Base-by-base conservation (phyloP, 2,329 filamentous ascomycete genomes). In the Arthroderma sp. region DNA sequence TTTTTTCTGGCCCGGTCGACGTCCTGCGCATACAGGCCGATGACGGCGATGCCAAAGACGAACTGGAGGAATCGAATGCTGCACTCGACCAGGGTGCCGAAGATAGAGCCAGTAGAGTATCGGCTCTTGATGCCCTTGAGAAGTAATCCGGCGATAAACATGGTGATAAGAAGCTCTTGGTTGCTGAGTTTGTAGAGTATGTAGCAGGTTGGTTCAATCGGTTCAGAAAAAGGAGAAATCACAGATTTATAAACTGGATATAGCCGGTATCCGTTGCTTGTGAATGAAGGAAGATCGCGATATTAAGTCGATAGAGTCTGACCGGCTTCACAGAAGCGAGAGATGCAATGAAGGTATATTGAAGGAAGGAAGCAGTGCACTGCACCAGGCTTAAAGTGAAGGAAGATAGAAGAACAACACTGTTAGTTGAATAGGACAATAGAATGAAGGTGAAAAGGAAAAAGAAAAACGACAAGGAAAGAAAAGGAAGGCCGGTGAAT, bases 1-100 rank as follows among this genome's bases (percentile, higher is more conserved):
- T 75, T 68, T 17, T 80, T 72, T 38, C 74, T 68, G 0, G 82
- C 81, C 21, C 71, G 70, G 60, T 81, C 71, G 4, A 93, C 73
- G 66, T 91, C 86, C 23, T 78, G 72, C 37, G 83, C 87, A 63
- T 93, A 95, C 19, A 95, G 80, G 0, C 86, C 90, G 62, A 85
- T 84, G 56, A 93, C 86, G 1, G 86, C 80, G 58, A 95, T 73
- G 13, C 83, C 88, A 62, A 94, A 78, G 58, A 87, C 79, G 66
- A 95, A 84, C 66, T 91, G 87, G 60, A 85, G 72, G 69, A 91
- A 77, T 68, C 91, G 86, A n/a, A 90, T 73, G 62, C 79, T 62
- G 23, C 64, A 61, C 15, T 68, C 63, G 19, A 68, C 31, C 56
- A 69, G 62, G 17, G 59, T 57, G 13, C 58, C 47, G 58, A 63